Evolutionary conservation across 2,329 filamentous ascomycete genomes (phyloP).

Genomic region (Chaetothyriales sp.): DNA sequence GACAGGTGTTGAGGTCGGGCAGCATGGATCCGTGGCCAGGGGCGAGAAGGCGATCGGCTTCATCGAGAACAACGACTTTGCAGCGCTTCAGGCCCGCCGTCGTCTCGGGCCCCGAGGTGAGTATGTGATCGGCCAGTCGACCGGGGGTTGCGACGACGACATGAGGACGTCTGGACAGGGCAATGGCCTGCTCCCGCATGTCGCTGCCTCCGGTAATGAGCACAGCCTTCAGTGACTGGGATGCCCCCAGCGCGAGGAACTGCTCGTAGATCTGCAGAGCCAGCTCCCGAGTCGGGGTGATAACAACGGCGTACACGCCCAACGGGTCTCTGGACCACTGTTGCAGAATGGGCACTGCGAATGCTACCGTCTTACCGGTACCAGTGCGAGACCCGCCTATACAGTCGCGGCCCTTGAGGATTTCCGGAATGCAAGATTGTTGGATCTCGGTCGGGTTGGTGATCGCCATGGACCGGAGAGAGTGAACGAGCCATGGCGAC

Average conservation of each 20-base stretch:
- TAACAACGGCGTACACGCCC: conserved; percentile 74
- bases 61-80: conserved; percentile 79
- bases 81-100: conserved; percentile 65
- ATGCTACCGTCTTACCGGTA: conserved; percentile 94
- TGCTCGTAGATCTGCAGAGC: conserved; percentile 95
- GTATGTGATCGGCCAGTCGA: conserved; percentile 82
- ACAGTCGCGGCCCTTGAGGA: conserved; percentile 78
- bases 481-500: conserved; percentile 74
- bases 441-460: conserved; percentile 84
- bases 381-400: conserved; percentile 90
- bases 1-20: conserved; percentile 79
- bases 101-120: conserved; percentile 80
- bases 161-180: conserved; percentile 67
- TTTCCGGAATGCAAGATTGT: conserved; percentile 80
- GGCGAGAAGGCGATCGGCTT: conserved; percentile 77
- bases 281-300: conserved; percentile 84
- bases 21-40: conserved; percentile 72
- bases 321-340: conserved; percentile 84
- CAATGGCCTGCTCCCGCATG: conserved; percentile 80
- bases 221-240: conserved; percentile 71
- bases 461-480: conserved; percentile 64
- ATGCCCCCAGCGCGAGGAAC: conserved; percentile 78
- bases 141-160: conserved; percentile 90
- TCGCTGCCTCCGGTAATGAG: conserved; percentile 88
- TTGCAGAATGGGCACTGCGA: conserved; percentile 85